Evolutionary conservation across 2,329 filamentous ascomycete genomes (phyloP), one percentile per base, ranked within the genome.

Genomic region (Talaromyces verruculosus): DNA sequence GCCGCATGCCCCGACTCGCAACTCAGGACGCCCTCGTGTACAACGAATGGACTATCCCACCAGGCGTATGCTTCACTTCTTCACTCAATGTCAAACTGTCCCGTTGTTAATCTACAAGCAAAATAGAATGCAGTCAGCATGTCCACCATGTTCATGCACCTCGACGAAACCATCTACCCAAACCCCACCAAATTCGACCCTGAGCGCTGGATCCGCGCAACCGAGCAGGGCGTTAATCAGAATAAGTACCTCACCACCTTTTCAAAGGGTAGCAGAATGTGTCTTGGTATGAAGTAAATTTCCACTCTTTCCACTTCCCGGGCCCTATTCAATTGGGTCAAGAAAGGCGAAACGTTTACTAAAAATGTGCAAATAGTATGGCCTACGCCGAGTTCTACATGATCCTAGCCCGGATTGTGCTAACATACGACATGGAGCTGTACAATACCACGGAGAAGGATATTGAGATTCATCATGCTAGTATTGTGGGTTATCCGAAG

Each of bases 81-180:
- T 11, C 30, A 1, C 17, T 6, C 33, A 7, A 35, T 37, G 11
- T 47, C 30, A 8, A 61, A 33, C 2, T 35, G 5, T 11, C 3
- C 5, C 2, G n/a, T 25, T n/a, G 2, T 43, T 49, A n/a, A 39
- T 13, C 7, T 5, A 39, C 8, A 22, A 17, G 33, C 7, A 17
- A 33, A 11, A 35, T n/a, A 62, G 61, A 41, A 45, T 5, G 7
- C 61, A 35, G 30, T 63, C 43, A 63, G 61, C 45, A 53, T 63
- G 37, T 59, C 76, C 0, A 69, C 71, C 6, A 71, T 72, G 43
- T 63, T 70, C 45, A 63, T 75, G 25, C 69, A 73, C 65, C 53
- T 71, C 33, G 71, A 76, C 53, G 66, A 70, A 5, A 61, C 58
- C 1, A 68, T 76, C 47, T 76, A 75, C 61, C 73, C 75, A 1